These are phyloP conservation scores for Medicago lupulina DNA, from an alignment of 306 rosid genomes.

Conservation along the genomic window DNA sequence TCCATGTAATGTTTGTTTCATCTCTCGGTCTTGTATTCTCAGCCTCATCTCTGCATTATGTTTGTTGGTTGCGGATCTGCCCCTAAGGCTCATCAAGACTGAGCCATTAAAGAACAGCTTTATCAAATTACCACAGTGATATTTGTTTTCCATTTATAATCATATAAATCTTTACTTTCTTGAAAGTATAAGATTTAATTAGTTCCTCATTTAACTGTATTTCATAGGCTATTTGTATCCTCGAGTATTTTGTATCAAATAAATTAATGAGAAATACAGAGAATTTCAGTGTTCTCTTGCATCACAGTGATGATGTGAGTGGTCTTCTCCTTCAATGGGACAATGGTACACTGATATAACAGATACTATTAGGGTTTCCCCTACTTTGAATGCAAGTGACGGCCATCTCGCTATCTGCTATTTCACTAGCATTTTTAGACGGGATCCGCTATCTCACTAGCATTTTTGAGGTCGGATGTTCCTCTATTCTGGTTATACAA, in stretches of 20 bases:
- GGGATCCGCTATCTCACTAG: too few relatives aligned
- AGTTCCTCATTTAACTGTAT: neutral
- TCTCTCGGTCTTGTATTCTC: too few relatives aligned
- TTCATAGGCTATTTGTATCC: neutral
- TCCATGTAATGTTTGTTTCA: too few relatives aligned
- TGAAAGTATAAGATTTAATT: neutral
- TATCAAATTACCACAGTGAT: neutral
- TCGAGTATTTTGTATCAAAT: neutral
- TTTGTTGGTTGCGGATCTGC: neutral
- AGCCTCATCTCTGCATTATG: neutral
- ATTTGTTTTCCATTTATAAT: neutral
- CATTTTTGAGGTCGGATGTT: neutral
- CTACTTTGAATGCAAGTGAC: neutral
- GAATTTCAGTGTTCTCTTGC: neutral
- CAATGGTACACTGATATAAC: neutral
- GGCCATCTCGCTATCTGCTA: neutral
- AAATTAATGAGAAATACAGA: neutral
- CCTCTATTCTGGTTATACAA: neutral
- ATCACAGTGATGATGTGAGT: neutral
- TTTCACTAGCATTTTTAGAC: neutral
- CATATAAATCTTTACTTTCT: neutral
- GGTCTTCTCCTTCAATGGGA: neutral
- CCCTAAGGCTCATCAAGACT: neutral
- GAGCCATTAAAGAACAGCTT: neutral
- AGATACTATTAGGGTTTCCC: neutral